Evolutionary conservation across 2,329 filamentous ascomycete genomes (phyloP), one percentile per base, ranked within the genome.

Genomic region (Bipolaris sorokiniana): DNA sequence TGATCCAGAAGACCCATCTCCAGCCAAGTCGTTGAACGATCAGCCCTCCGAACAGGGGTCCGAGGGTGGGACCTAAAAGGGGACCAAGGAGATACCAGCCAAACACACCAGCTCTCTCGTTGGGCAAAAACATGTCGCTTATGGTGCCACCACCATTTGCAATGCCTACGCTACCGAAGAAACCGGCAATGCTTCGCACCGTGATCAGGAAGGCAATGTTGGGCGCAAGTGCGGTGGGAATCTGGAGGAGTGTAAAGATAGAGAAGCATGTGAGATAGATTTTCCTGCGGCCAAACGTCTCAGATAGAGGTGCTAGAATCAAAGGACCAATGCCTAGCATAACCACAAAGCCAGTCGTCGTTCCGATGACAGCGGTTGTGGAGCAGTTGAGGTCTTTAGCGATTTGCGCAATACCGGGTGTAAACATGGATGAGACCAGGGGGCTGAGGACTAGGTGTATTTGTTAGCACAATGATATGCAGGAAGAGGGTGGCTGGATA

Each of bases 141-240:
- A 83, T 80, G 0, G 79, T 82, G 1, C 81, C 81, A 6, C 82
- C 82, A 1, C 82, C 82, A 65, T 82, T 83, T 0, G 81, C 79
- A 45, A 83, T 79, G 0, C 79, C 80, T 0, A 83, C 77, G 59
- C 77, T 80, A 1, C 81, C 81, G 63, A 82, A 83, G 68, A 83
- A 82, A 4, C 81, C 81, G 2, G 78, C 66, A 3, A 83, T 55
- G 2, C 79, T 80, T 36, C 81, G 72, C 40, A 82, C 71, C 1
- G 73, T 74, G 37, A 83, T 79, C 13, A 83, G 67, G 61, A 66
- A 76, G 0, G 54, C 75, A 16, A 82, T 78, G 54, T 83, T 83
- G 1, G 81, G 82, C 11, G 76, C 74, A 42, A 83, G 66, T 1
- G 80, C 81, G 6, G 77, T 75, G 0, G 80, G 81, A 23, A 82